These are phyloP conservation scores for Sisymbrium altissimum DNA, from an alignment of 345 rosid species.

Conservation along the genomic window DNA sequence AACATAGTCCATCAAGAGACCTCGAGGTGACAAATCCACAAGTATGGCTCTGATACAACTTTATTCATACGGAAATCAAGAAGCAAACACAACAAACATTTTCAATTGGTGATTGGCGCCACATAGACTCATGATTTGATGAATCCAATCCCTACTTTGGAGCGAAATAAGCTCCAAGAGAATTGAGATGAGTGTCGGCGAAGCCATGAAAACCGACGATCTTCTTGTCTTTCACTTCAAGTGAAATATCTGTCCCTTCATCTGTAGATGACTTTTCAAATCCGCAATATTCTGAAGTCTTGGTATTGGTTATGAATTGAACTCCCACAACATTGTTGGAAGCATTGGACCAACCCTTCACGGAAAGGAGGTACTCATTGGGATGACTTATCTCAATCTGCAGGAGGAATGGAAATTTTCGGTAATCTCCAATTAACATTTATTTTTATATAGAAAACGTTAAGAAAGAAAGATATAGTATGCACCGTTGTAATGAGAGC, in stretches of 20 bases:
- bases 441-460: not conserved
- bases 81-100: not conserved
- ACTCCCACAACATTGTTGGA: constrained; percentile 17
- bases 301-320: constrained; percentile 9
- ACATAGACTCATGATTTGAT: not conserved
- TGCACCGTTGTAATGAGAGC: not conserved
- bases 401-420: not conserved
- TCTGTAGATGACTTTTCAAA: not conserved
- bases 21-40: not conserved
- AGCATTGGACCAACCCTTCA: not conserved
- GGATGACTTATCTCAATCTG: constrained; percentile 17
- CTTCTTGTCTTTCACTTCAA: constrained; percentile 22
- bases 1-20: not conserved
- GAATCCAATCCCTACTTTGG: not conserved
- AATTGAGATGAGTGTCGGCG: not conserved
- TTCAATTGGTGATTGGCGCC: constrained; percentile 6
- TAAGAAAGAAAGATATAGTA: not conserved
- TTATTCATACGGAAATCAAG: not conserved
- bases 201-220: constrained; percentile 32
- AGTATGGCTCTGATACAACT: not conserved
- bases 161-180: constrained; percentile 30
- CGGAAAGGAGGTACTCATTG: constrained; percentile 4
- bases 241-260: constrained; percentile 12
- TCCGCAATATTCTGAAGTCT: not conserved
- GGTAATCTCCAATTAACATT: not conserved